These are phyloP conservation scores for Hevea brasiliensis DNA, from an alignment of 345 rosid species.

Conservation along the genomic window DNA sequence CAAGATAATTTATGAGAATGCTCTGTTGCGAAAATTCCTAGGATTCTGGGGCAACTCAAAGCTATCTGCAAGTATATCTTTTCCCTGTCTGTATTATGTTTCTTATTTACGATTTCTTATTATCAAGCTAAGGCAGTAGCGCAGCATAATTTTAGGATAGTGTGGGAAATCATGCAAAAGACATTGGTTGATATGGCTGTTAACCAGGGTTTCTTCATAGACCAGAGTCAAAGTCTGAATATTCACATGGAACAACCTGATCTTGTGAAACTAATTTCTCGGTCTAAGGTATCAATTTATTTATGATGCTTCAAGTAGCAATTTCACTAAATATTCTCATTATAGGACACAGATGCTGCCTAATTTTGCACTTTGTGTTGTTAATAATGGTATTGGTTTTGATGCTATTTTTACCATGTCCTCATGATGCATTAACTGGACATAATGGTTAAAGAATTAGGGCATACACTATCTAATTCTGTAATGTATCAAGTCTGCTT, in stretches of 20 bases:
- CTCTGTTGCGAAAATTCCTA: slow-evolving; percentile 62
- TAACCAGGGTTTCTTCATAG: slow-evolving; percentile 81
- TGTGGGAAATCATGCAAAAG: slow-evolving; percentile 94
- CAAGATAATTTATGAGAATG: slow-evolving; percentile 62
- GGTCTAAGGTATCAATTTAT: slow-evolving; percentile 59
- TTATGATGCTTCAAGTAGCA: background rate
- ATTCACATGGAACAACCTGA: slow-evolving; percentile 84
- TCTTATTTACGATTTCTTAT: background rate
- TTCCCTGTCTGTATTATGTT: background rate
- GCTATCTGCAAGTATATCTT: slow-evolving; percentile 59
- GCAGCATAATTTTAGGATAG: slow-evolving; percentile 47
- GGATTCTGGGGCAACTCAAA: slow-evolving; percentile 66
- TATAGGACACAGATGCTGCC: background rate
- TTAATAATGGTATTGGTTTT: background rate
- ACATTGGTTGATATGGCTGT: slow-evolving; percentile 86
- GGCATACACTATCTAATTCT: background rate
- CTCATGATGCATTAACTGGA: background rate
- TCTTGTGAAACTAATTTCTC: slow-evolving; percentile 64
- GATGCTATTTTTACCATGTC: slow-evolving; percentile 2
- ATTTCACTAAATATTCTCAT: background rate
- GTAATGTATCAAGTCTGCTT: background rate
- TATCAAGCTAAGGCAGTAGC: background rate
- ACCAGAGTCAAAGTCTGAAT: slow-evolving; percentile 90
- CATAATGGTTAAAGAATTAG: background rate
- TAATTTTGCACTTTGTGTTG: background rate